Base-by-base conservation (phyloP, 257 asterid genomes). In the Solanum medicagineum region DNA sequence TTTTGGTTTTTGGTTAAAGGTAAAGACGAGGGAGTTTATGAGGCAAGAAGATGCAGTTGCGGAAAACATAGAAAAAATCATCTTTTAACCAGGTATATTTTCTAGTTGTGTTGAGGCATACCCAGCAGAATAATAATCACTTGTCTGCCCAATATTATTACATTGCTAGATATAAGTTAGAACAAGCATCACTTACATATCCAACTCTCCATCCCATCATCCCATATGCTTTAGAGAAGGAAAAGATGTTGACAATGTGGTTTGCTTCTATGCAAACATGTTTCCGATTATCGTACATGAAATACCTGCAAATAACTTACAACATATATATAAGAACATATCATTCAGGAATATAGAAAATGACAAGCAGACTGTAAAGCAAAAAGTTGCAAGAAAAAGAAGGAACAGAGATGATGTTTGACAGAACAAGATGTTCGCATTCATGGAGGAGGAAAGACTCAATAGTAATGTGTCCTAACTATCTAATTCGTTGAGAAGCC, bases 131-230 rank as follows among this genome's bases (percentile, higher is more conserved):
- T 7, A 57, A 40, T 81, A 19, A 81, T 44, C 84, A 54, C 55
- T 36, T 54, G 15, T 57, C 19, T 16, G 55, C 69, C 32, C 8
- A 81, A 22, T 2, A 12, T 6, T 32, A 8, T 12, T 81, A 26
- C 73, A 36, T 45, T 5, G 29, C 53, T 57, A 57, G 47, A 56
- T 36, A 81, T 57, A 65, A 60, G 20, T 40, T 74, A 74, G 44
- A 53, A 24, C 20, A 60, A 86, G 71, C 36, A 75, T 79, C 77
- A 91, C 98, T 94, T 91, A 95, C 99, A 54, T 95, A 97, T 87
- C 99, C 99, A 86, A 97, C 99, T 89, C 99, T 95, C 99, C 99
- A 97, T 80, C 99, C 99, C 99, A 97, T 97, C 99, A 97, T 97
- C 70, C 99, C 99, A 71, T 97, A 95, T 77, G 99, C 99, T 89